These are phyloP conservation scores for Aspergillus asperescens DNA, from an alignment of 495 filamentous ascomycete species.

Conservation along the genomic window DNA sequence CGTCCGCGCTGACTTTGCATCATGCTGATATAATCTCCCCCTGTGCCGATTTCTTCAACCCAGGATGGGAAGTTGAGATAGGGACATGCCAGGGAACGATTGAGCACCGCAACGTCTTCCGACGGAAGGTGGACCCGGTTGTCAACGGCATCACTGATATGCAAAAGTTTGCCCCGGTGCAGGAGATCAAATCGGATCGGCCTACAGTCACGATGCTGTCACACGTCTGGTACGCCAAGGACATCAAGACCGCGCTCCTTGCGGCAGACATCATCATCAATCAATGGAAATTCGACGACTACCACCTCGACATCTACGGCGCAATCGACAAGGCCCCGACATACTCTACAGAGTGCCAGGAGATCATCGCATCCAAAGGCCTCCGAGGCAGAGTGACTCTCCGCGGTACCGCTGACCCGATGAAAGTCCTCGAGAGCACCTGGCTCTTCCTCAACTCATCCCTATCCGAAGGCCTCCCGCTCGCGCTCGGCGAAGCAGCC, in stretches of 20 bases:
- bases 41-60: slow-evolving; percentile 64
- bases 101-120: slow-evolving; percentile 55
- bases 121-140: slow-evolving; percentile 60
- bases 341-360: slow-evolving; percentile 56
- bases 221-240: slow-evolving; percentile 61
- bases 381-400: slow-evolving; percentile 50
- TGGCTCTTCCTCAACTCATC: slow-evolving; percentile 68
- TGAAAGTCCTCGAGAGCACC: slow-evolving; percentile 53
- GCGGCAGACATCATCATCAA: slow-evolving; percentile 63
- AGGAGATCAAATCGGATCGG: slow-evolving; percentile 49
- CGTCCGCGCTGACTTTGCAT: slow-evolving; percentile 54
- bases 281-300: slow-evolving; percentile 60
- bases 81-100: slow-evolving; percentile 54
- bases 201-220: slow-evolving; percentile 63
- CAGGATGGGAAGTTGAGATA: slow-evolving; percentile 62
- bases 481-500: slow-evolving; percentile 62
- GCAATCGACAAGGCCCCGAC: slow-evolving; percentile 56
- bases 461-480: slow-evolving; percentile 58
- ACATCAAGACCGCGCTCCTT: slow-evolving; percentile 58
- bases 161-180: slow-evolving; percentile 56
- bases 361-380: slow-evolving; percentile 57
- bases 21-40: slow-evolving; percentile 62
- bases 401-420: slow-evolving; percentile 51
- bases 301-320: slow-evolving; percentile 58
- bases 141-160: slow-evolving; percentile 65